Evolutionary conservation across 1,284 basidiomycete species (phyloP).

Genomic region (Papiliotrema laurentii): DNA sequence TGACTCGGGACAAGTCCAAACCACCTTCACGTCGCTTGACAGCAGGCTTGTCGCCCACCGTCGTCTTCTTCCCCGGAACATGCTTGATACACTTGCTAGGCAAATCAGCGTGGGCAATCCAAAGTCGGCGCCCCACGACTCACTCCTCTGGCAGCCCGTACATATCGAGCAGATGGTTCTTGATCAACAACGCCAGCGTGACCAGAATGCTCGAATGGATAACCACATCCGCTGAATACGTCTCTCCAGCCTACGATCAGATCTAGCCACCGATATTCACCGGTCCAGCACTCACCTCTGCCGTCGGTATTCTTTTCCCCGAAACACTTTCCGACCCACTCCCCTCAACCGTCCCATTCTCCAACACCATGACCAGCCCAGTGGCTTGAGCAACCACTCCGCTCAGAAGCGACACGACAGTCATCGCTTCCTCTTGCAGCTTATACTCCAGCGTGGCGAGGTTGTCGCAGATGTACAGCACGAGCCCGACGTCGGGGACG

Average conservation of each 20-base stretch:
- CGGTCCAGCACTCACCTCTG: conserved; percentile 2
- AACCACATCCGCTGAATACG: conserved; percentile 25
- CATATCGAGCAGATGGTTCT: conserved; percentile 70
- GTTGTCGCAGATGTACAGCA: conserved; percentile 90
- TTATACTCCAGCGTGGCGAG: conserved; percentile 89
- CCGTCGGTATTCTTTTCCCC: conserved; percentile 5
- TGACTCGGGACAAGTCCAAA: conserved; percentile 28
- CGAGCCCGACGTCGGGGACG: conserved; percentile 68
- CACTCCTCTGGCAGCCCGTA: conserved; percentile 86
- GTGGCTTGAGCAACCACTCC: conserved; percentile 75
- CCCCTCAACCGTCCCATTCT: conserved; percentile 29
- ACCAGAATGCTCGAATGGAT: conserved; percentile 62
- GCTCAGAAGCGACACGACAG: conserved; percentile 76
- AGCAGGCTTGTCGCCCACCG: conserved; percentile 74
- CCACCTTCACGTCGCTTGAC: conserved; percentile 43
- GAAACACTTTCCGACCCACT: conserved; percentile 28
- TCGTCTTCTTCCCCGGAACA: conserved; percentile 75
- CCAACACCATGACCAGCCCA: conserved; percentile 59
- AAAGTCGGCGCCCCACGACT: conserved; percentile 40
- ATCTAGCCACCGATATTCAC: too few species aligned
- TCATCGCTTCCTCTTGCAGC: conserved; percentile 84
- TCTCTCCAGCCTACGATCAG: conserved; percentile 16
- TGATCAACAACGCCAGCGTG: conserved; percentile 74
- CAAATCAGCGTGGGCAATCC: conserved; percentile 2
- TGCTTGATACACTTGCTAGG: conserved; percentile 82